Percentiles rank a stretch among this genome's conserved stretches.
These are phyloP conservation scores for Rubus parviflorus DNA, from an alignment of 306 rosid species.

Conservation along the genomic window DNA sequence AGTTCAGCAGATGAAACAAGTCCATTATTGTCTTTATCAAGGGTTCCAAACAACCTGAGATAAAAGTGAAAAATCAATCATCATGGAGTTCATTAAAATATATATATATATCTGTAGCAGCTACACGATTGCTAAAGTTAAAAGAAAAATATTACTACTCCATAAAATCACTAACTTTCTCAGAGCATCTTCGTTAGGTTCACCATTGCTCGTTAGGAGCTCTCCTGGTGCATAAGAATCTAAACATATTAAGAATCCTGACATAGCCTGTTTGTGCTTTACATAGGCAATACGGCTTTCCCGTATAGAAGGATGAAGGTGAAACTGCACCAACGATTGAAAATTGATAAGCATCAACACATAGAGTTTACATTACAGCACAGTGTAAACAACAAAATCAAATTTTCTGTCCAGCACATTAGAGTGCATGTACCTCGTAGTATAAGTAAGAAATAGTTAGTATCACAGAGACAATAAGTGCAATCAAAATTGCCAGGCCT, in stretches of 20 bases:
- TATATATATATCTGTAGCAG: too few species aligned
- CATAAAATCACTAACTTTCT: too few species aligned
- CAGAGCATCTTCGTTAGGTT: not conserved
- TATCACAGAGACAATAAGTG: conserved; percentile 53
- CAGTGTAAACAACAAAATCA: not conserved
- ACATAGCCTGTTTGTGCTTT: not conserved
- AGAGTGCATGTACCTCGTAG: conserved; percentile 52
- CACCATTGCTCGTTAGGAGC: not conserved
- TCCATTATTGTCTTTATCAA: too few species aligned
- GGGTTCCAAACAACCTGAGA: too few species aligned
- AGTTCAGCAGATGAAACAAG: too few species aligned
- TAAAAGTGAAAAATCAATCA: too few species aligned
- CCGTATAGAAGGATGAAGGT: not conserved
- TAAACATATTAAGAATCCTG: not conserved
- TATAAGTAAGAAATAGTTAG: conserved; percentile 57
- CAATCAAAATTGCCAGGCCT: conserved; percentile 63
- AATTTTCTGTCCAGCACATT: not conserved
- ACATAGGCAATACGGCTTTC: not conserved
- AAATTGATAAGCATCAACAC: not conserved
- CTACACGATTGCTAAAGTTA: too few species aligned
- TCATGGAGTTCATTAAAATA: too few species aligned
- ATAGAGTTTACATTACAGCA: not conserved
- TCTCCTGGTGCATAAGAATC: not conserved
- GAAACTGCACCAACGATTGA: not conserved
- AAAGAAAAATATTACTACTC: too few species aligned